Conservation (phyloP, 805 yeast species). For the Saturnispora sekii region DNA sequence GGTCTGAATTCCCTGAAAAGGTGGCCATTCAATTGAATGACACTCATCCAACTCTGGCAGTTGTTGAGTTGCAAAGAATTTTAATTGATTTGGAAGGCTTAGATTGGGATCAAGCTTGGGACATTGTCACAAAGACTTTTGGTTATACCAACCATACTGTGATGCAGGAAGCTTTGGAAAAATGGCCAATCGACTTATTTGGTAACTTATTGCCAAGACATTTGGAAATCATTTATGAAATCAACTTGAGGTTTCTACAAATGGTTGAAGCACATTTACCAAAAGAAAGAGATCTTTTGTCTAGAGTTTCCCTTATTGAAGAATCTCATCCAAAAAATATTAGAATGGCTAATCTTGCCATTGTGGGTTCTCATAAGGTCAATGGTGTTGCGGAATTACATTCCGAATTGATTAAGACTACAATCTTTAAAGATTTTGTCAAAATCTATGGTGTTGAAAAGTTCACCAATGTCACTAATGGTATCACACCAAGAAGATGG, state of each 20-base stretch:
- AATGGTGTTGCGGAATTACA: conserved; percentile 96
- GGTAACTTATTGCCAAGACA: conserved; percentile 82
- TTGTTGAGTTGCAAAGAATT: conserved; percentile 82
- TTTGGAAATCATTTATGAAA: conserved; percentile 79
- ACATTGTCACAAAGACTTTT: conserved; percentile 66
- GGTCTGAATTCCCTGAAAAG: conserved; percentile 77
- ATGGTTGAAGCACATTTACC: conserved; percentile 71
- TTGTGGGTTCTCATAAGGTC: conserved; percentile 86
- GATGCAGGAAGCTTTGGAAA: conserved; percentile 89
- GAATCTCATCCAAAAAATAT: conserved; percentile 74
- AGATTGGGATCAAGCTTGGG: conserved; percentile 81
- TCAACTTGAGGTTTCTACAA: conserved; percentile 72
- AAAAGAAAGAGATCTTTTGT: conserved; percentile 51
- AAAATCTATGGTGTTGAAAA: conserved; percentile 70
- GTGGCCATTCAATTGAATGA: conserved; percentile 91
- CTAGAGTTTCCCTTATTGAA: conserved; percentile 75
- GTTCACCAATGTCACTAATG: conserved; percentile 88
- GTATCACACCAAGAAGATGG: conserved; percentile 96
- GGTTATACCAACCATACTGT: conserved; percentile 95
- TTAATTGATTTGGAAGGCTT: conserved; percentile 76
- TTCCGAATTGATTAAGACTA: conserved; percentile 80
- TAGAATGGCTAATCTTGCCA: conserved; percentile 87
- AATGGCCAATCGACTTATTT: conserved; percentile 83
- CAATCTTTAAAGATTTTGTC: conserved; percentile 87
- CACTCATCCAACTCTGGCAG: conserved; percentile 88